Base-by-base conservation (phyloP, 2,329 filamentous ascomycete genomes). In the Amylocarpus encephaloides region DNA sequence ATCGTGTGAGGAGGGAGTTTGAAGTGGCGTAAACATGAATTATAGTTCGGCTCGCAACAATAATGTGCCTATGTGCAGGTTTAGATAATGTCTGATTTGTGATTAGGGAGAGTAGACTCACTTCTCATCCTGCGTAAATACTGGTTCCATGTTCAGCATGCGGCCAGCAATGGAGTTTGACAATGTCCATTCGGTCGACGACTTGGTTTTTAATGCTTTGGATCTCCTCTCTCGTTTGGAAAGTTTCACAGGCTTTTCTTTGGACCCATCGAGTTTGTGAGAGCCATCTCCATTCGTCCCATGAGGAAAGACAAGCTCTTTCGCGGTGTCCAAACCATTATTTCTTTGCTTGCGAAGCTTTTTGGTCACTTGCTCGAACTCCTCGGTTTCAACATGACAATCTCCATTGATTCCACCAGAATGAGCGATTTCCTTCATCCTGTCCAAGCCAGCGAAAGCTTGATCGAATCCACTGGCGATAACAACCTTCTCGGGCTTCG, bases 21-120 rank as follows among this genome's bases (percentile, higher is more conserved):
- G 80, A 74, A 29, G 88, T 80, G 1, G 87, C 86, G 68, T 93
- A 95, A 22, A 95, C 77, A 65, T 90, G 86, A 48, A 96, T 74
- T 9, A 85, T 84, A 26, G 80, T 83, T 53, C 83, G 79, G 62
- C 88, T 88, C 30, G 85, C 80, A 49, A 95, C 67, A 50, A 96
- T 82, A 35, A 96, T 66, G 68, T 85, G 78, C 64, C 88, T 61
- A 61, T 44, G 46, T 42, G 6, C 18, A 13, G 18, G 45, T 58
- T 48, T 60, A 53, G 41, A 53, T 11, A 44, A 13, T 46, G 39
- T 29, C n/a, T 29, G 6, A 6, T 34, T 30, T 30, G 52, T 63
- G 15, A 15, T 19, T 32, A 7, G 1, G 2, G 10, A 13, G 39
- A 22, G 11, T 35, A n/a, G 22, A 29, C 76, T 64, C 68, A 84